Conservation (phyloP, 768 basidiomycete species). For the Agrocybe chaxingu region DNA sequence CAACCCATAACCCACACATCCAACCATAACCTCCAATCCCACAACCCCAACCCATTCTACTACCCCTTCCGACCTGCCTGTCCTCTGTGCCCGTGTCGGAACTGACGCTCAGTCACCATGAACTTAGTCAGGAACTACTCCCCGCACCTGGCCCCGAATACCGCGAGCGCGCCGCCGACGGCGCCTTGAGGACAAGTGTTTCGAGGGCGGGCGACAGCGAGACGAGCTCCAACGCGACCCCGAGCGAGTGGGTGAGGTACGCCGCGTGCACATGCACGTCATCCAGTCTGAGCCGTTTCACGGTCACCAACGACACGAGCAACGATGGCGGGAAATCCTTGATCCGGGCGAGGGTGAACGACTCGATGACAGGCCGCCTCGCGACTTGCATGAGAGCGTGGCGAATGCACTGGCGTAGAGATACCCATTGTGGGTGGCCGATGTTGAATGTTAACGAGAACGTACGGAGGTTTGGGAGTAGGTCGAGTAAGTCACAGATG, state of each 20-base stretch:
- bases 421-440: slow-evolving; percentile 13
- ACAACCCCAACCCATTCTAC: slow-evolving; percentile 14
- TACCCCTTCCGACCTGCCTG: slow-evolving; percentile 1
- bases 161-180: slow-evolving; percentile 65
- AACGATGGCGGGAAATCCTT: slow-evolving; percentile 16
- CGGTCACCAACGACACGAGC: slow-evolving; percentile 10
- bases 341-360: slow-evolving; percentile 12
- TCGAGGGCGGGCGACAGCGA: slow-evolving; percentile 6
- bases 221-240: slow-evolving; percentile 9
- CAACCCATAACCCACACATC: too few species aligned
- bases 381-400: slow-evolving; percentile 14
- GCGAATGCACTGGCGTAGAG: slow-evolving; percentile 13
- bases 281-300: slow-evolving; percentile 11
- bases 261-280: slow-evolving; percentile 13
- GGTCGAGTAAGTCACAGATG: slow-evolving; percentile 15
- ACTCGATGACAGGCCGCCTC: slow-evolving; percentile 6
- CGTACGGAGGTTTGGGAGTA: slow-evolving; percentile 9
- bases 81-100: slow-evolving; percentile 43
- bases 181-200: slow-evolving; percentile 24
- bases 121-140: slow-evolving; percentile 93
- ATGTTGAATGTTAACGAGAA: slow-evolving; percentile 16
- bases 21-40: slow-evolving; percentile 20
- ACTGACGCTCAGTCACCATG: slow-evolving; percentile 78
- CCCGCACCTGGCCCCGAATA: slow-evolving; percentile 74
- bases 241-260: slow-evolving; percentile 8